Conservation (phyloP, 345 rosid genomes). For the Hibiscus syriacus region DNA sequence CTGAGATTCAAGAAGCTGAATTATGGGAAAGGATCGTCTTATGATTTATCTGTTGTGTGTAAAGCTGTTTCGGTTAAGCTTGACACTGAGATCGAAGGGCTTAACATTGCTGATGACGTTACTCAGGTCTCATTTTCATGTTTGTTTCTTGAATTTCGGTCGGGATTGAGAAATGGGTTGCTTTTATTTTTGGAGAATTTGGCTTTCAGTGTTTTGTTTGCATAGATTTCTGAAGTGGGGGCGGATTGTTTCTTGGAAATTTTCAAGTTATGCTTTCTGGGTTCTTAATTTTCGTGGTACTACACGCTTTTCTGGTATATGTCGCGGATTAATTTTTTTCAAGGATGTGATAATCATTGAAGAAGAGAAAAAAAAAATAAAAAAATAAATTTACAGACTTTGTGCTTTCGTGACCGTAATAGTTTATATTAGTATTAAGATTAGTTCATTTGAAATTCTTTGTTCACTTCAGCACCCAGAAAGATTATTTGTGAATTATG, state of each 20-base stretch:
- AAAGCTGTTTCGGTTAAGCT: constrained; percentile 61
- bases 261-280: neutral
- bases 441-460: neutral
- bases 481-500: neutral
- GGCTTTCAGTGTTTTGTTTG: neutral
- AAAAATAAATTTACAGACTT: neutral
- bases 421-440: neutral
- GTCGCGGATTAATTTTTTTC: neutral
- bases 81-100: constrained; percentile 48
- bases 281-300: neutral
- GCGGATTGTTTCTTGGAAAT: neutral
- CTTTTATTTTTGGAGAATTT: neutral
- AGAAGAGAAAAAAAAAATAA: neutral
- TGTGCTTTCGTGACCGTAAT: neutral
- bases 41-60: constrained; percentile 44
- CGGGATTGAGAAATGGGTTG: neutral
- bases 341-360: neutral
- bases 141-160: neutral
- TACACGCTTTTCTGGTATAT: neutral
- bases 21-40: constrained; percentile 13
- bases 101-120: constrained; percentile 82
- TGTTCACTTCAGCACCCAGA: neutral
- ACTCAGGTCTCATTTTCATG: constrained; percentile 43
- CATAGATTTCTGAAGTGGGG: constrained; percentile 3
- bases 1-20: constrained; percentile 19